Base-by-base conservation (phyloP, 2,329 filamentous ascomycete species). In the Bipolaris bicolor region DNA sequence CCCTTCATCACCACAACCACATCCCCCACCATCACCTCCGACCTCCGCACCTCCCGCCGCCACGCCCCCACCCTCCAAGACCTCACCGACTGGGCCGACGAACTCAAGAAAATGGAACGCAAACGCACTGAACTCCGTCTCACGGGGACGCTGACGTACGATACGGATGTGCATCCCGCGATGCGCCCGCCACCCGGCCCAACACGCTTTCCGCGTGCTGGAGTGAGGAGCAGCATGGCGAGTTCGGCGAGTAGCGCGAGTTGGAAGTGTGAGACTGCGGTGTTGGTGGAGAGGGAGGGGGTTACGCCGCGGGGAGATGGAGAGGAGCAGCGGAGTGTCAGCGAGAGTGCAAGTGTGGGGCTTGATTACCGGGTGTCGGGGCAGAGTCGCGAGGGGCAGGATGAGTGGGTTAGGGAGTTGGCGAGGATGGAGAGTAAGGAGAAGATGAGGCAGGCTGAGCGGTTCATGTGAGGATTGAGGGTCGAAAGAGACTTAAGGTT, bases 371-470 rank as follows among this genome's bases (percentile, higher is more conserved):
- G n/a, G 22, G n/a, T 15, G 5, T 11, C 5, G 22, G 44, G 22
- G 7, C 11, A 1, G 47, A 41, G 16, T 43, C 18, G 41, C 4
- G 49, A 52, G 10, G 46, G 60, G 1, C 44, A 55, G 13, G 43
- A 65, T 1, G 52, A 57, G 13, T 63, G 60, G 62, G 37, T 48
- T 34, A 15, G 29, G 5, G 61, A 65, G 11, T 26, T 64, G 24
- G 39, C 40, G 24, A 7, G 43, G 5, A 62, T 65, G 64, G 61
- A 64, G 16, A 43, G 22, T 7, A 41, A 36, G 7, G 62, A 64
- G 50, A 48, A 41, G 1, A 13, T 40, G 6, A 54, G 62, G 24
- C 60, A 66, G 45, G 20, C 46, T 13, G 22, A 43, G 13, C 13
- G 13, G 13, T 43, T n/a, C 5, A 15, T 26, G 15, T n/a, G 10